Evolutionary conservation across 2,329 filamentous ascomycete genomes (phyloP).

Genomic region (Colletotrichum lentis): DNA sequence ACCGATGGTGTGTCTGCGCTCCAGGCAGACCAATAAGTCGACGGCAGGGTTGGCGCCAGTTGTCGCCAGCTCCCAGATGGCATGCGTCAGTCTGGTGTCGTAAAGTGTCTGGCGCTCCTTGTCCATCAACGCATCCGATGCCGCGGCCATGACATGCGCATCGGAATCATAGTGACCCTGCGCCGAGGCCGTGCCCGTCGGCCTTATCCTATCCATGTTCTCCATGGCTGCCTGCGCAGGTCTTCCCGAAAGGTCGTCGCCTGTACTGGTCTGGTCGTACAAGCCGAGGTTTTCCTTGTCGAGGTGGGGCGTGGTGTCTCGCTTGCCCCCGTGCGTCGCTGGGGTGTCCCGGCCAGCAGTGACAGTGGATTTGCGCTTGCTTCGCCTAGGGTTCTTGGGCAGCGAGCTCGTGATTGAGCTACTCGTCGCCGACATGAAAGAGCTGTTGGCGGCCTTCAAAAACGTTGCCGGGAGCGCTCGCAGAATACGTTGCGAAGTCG

Average conservation of each 20-base stretch:
- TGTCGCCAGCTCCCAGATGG: slow-evolving; percentile 93
- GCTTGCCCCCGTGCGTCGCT: slow-evolving; percentile 42
- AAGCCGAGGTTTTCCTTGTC: slow-evolving; percentile 61
- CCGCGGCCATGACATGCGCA: slow-evolving; percentile 57
- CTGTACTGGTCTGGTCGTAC: slow-evolving; percentile 41
- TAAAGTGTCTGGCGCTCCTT: slow-evolving; percentile 79
- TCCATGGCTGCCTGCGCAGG: slow-evolving; percentile 50
- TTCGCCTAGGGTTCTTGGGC: slow-evolving; percentile 69
- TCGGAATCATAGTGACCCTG: slow-evolving; percentile 41
- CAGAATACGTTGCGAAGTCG: slow-evolving; percentile 89
- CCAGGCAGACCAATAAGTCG: slow-evolving; percentile 90
- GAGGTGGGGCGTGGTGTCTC: slow-evolving; percentile 49
- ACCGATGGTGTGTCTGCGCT: slow-evolving; percentile 88
- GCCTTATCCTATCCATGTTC: slow-evolving; percentile 59
- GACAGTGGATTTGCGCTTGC: slow-evolving; percentile 65
- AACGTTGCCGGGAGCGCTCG: slow-evolving; percentile 89
- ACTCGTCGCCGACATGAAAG: slow-evolving; percentile 91
- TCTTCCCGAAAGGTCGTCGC: slow-evolving; percentile 38
- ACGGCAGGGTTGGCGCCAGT: slow-evolving; percentile 92
- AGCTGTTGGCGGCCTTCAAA: slow-evolving; percentile 92
- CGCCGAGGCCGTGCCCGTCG: slow-evolving; percentile 35
- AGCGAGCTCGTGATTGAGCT: slow-evolving; percentile 82
- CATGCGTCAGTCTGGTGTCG: slow-evolving; percentile 85
- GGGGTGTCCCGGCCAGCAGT: slow-evolving; percentile 50
- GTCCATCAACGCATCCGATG: slow-evolving; percentile 69